Evolutionary conservation across 495 filamentous ascomycete genomes (phyloP), one percentile per base, ranked within the genome.

Genomic region (Xylaria intraflava): DNA sequence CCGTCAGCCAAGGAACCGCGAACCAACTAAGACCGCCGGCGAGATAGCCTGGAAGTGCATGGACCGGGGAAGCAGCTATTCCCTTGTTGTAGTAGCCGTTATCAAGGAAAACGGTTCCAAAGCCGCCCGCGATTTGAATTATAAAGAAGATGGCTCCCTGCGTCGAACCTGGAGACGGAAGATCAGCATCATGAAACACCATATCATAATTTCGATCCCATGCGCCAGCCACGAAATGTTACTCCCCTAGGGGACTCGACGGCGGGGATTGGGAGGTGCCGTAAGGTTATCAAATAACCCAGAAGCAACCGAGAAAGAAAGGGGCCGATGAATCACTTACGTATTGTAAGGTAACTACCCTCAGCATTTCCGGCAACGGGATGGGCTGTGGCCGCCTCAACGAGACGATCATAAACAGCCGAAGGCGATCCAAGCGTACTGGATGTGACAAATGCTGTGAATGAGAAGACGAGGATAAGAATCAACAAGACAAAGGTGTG

Each of bases 101-200:
- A 66, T 89, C 84, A 3, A 85, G 75, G 72, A 91, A 90, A 42
- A 90, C 87, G 26, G 89, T 92, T 42, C 87, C 81, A 40, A 86
- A 88, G 67, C 86, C 89, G 46, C 88, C 88, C 53, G 91, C 83
- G 49, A 95, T 79, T 69, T 97, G 96, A 72, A 97, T 97, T 46
- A 97, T 82, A 76, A 95, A 96, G 78, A 97, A 97, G 53, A 97
- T 88, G 17, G 84, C 90, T 22, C 91, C 91, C 60, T 95, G 83
- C 56, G 82, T 83, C 11, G 86, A 90, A 43, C 52, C 52, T 55
- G 9, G 10, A 36, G 12, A 19, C 17, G 17, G 10, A 4, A 19
- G 19, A 19, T 55, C 10, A 55, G 44, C 17, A 35, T 20, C 10
- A 50, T 20, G 9, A 12, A 26, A 27, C 12, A 14, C 30, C 11